Evolutionary conservation across 805 yeast species (phyloP).

Genomic region (Teunomyces kruisii): DNA sequence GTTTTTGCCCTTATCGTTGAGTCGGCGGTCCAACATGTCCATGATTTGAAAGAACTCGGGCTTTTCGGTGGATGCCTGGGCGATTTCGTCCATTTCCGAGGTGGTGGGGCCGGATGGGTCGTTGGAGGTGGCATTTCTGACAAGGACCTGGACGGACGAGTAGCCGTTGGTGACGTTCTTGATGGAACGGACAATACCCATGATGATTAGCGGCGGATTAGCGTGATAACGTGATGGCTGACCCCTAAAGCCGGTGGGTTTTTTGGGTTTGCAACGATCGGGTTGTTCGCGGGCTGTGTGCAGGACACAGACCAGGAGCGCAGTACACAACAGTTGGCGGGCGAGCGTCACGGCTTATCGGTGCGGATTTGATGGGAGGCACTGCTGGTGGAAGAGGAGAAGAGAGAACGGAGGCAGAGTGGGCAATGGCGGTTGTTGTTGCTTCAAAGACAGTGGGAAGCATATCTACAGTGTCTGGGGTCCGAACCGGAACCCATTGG

Average conservation of each 20-base stretch:
- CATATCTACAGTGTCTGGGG: too few relatives aligned
- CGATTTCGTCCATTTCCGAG: slow-evolving; percentile 76
- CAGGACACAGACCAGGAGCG: background rate
- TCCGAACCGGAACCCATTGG: too few relatives aligned
- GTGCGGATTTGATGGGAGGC: too few relatives aligned
- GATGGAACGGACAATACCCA: slow-evolving; percentile 66
- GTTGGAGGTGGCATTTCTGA: slow-evolving; percentile 89
- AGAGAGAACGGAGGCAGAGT: too few relatives aligned
- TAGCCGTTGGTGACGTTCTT: slow-evolving; percentile 91
- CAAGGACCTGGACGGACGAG: slow-evolving; percentile 79
- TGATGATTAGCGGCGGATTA: background rate
- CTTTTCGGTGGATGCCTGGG: slow-evolving; percentile 52
- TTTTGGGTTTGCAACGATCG: background rate
- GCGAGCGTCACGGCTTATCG: background rate
- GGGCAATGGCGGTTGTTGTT: too few relatives aligned
- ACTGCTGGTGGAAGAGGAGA: too few relatives aligned
- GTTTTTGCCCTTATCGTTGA: slow-evolving; percentile 94
- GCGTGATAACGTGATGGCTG: background rate
- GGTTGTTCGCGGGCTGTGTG: background rate
- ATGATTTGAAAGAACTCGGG: slow-evolving; percentile 82
- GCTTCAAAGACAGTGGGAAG: too few relatives aligned
- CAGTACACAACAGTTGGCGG: too few relatives aligned
- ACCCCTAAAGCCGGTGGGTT: background rate
- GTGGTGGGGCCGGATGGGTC: slow-evolving; percentile 84
- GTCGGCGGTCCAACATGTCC: slow-evolving; percentile 90